Percentiles rank a stretch among this genome's conserved stretches.
Evolutionary conservation across 2,329 filamentous ascomycete species (phyloP).

Genomic region (Rosellinia necatrix): DNA sequence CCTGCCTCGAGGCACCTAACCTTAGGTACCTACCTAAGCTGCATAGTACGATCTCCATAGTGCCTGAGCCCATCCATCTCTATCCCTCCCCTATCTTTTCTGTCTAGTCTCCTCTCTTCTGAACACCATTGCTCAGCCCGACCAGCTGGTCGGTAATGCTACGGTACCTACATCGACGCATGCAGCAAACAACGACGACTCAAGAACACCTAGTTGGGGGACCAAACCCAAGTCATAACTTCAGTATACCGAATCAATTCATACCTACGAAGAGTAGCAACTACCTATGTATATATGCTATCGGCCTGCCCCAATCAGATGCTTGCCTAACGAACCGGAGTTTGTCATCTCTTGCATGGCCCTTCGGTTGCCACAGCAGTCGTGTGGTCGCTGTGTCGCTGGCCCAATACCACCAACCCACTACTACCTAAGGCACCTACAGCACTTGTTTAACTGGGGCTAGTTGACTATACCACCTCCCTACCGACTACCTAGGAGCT

Average conservation of each 20-base stretch:
- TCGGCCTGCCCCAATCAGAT: constrained; percentile 1
- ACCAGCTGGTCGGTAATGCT: constrained; percentile 11
- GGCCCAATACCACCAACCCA: too few relatives aligned
- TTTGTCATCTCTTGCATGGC: not conserved
- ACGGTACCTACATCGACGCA: too few relatives aligned
- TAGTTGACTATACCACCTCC: too few relatives aligned
- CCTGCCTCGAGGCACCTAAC: too few relatives aligned
- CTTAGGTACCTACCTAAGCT: too few relatives aligned
- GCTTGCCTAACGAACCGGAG: constrained; percentile 15
- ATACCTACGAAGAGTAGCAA: constrained; percentile 7
- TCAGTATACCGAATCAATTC: constrained; percentile 10
- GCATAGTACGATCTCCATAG: not conserved
- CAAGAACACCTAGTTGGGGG: not conserved
- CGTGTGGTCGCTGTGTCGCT: too few relatives aligned
- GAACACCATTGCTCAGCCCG: not conserved
- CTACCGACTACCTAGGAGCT: too few relatives aligned
- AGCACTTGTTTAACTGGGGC: too few relatives aligned
- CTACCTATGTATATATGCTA: too few relatives aligned
- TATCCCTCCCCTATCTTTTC: constrained; percentile 8
- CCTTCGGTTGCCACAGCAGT: not conserved
- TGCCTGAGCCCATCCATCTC: not conserved
- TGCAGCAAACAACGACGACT: constrained; percentile 2
- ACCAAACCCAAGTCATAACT: not conserved
- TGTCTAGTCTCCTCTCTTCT: constrained; percentile 8
- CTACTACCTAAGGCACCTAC: too few relatives aligned